phyloP scores from a whole-genome alignment of 108 stramenopile genomes.

The Nitzschia sp. region DNA sequence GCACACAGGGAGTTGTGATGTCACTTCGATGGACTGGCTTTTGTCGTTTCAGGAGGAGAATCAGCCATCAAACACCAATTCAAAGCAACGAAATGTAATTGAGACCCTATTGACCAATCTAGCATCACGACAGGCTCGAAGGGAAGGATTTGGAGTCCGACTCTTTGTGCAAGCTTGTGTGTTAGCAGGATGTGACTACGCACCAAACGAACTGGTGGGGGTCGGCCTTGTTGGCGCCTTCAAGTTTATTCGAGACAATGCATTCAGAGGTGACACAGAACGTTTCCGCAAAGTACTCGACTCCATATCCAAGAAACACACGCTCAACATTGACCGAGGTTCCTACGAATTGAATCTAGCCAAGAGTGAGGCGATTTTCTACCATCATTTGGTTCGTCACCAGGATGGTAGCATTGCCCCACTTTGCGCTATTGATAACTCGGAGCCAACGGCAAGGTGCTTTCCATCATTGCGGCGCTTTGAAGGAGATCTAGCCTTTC shows the following conservation, averaged over 20 bases:
- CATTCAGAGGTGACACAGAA: slow-evolving; percentile 43
- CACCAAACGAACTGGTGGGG: slow-evolving; percentile 67
- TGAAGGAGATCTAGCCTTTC: slow-evolving; percentile 34
- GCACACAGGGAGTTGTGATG: slow-evolving; percentile 67
- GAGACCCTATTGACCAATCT: slow-evolving; percentile 50
- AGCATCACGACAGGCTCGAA: slow-evolving; percentile 38
- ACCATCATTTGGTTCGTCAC: slow-evolving; percentile 65
- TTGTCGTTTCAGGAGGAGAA: slow-evolving; percentile 26
- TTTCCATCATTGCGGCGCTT: slow-evolving; percentile 47
- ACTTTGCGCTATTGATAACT: slow-evolving; percentile 4
- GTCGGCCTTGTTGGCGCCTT: slow-evolving; percentile 91
- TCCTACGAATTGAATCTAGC: slow-evolving; percentile 66
- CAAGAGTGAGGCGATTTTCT: slow-evolving; percentile 85
- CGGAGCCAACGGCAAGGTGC: slow-evolving; percentile 7
- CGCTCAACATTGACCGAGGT: slow-evolving; percentile 34
- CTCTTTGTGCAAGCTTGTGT: slow-evolving; percentile 93
- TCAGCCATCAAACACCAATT: neutral
- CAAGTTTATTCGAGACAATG: slow-evolving; percentile 69
- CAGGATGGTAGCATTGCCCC: slow-evolving; percentile 9
- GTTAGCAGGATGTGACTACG: slow-evolving; percentile 95
- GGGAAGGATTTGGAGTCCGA: slow-evolving; percentile 67
- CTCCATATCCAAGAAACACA: slow-evolving; percentile 34
- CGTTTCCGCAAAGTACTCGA: slow-evolving; percentile 58
- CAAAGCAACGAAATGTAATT: slow-evolving; percentile 31
- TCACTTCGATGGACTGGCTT: slow-evolving; percentile 79